These are phyloP conservation scores for Fusarium sp. DNA, from an alignment of 2,329 filamentous ascomycete genomes.

Conservation along the genomic window DNA sequence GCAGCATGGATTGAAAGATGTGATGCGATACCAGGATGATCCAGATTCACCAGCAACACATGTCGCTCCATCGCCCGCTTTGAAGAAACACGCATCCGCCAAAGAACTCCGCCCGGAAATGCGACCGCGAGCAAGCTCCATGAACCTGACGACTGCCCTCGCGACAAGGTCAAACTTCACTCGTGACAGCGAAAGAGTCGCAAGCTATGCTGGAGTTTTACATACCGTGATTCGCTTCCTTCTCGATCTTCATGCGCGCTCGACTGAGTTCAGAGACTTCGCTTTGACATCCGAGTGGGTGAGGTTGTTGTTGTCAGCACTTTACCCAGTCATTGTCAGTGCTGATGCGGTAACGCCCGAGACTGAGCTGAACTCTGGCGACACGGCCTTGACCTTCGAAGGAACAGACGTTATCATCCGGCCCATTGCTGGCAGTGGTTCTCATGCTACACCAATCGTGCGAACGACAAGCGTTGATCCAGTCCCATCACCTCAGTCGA, in stretches of 20 bases:
- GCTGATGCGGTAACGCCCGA: conserved; percentile 85
- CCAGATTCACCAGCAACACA: conserved; percentile 63
- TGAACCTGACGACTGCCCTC: conserved; percentile 73
- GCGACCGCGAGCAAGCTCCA: conserved; percentile 66
- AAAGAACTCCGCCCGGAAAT: conserved; percentile 28
- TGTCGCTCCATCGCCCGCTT: neutral
- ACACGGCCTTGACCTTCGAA: conserved; percentile 85
- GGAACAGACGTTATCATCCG: conserved; percentile 87
- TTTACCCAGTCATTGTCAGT: conserved; percentile 91
- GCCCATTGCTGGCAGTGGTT: conserved; percentile 68
- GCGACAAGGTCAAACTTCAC: conserved; percentile 57
- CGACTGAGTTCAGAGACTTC: conserved; percentile 84
- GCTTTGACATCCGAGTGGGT: conserved; percentile 83
- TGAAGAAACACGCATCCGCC: conserved; percentile 24
- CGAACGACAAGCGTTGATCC: conserved; percentile 72
- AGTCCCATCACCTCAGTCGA: conserved; percentile 60
- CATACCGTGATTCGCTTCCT: conserved; percentile 84
- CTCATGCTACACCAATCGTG: conserved; percentile 75
- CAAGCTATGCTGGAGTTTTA: conserved; percentile 71
- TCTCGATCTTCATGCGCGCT: conserved; percentile 80
- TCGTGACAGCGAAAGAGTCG: conserved; percentile 61
- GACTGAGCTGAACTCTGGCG: conserved; percentile 85
- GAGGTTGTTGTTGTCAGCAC: conserved; percentile 78
- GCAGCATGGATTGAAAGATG: conserved; percentile 81
- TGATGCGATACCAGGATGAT: conserved; percentile 71